These are phyloP conservation scores for Pseudopyrenochaeta lycopersici DNA, from an alignment of 2,329 filamentous ascomycete genomes.

Conservation along the genomic window DNA sequence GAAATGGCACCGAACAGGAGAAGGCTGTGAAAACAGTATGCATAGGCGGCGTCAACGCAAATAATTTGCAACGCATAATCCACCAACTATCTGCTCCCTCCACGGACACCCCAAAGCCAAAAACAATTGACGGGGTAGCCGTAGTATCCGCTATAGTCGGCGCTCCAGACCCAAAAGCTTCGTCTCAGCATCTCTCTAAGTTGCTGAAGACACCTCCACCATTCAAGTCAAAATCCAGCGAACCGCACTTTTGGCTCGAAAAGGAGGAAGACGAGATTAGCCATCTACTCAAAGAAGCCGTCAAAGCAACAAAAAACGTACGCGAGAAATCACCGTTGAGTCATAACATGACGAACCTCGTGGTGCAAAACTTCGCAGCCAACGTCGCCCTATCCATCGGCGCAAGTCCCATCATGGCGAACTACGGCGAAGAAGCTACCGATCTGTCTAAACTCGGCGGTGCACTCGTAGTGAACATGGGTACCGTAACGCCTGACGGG, in stretches of 20 bases:
- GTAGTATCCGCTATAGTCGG: constrained; percentile 90
- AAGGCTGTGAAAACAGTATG: constrained; percentile 68
- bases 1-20: constrained; percentile 39
- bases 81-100: constrained; percentile 68
- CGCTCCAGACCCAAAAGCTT: constrained; percentile 70
- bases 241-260: constrained; percentile 27
- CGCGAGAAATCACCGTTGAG: constrained; percentile 74
- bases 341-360: constrained; percentile 97
- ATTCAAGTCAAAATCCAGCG: constrained; percentile 31
- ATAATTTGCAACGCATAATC: constrained; percentile 77
- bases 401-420: constrained; percentile 93
- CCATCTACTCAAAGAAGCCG: constrained; percentile 22
- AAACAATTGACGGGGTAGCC: constrained; percentile 80
- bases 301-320: constrained; percentile 67
- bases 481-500: constrained; percentile 81
- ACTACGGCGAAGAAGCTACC: constrained; percentile 80
- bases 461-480: constrained; percentile 92
- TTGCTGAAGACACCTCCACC: constrained; percentile 58
- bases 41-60: constrained; percentile 86
- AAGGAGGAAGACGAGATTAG: constrained; percentile 21
- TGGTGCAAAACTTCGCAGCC: constrained; percentile 94
- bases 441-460: constrained; percentile 83
- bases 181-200: constrained; percentile 66
- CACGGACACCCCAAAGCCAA: constrained; percentile 48
- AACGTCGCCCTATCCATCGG: constrained; percentile 88